Base-by-base conservation (phyloP, 2,329 filamentous ascomycete species). In the Botrytis deweyae region DNA sequence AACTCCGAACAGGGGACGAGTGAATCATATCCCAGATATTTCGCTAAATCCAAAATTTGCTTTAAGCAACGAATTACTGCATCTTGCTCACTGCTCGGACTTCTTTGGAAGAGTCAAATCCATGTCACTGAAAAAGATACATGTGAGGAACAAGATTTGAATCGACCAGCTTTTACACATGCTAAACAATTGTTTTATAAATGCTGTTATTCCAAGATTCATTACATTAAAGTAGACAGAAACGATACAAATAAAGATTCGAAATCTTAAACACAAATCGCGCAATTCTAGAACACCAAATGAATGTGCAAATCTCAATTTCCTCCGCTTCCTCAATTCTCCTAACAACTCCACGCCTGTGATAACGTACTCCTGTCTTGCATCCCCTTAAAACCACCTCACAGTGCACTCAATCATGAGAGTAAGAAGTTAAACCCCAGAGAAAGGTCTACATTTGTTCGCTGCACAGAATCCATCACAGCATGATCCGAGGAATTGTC, bases 391-490 rank as follows among this genome's bases (percentile, higher is more conserved):
- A 7, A 18, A 29, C 4, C 6, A 8, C 6, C 7, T 29, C 1
- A 29, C 0, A 29, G 0, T 29, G 6, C 52, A 16, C 14, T 14
- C 22, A 3, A 9, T 42, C 3, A 63, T 5, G 38, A n/a, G 12
- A n/a, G 25, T 16, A 6, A n/a, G 2, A 3, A 4, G 7, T 16
- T 69, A 69, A 55, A 69, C 14, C 4, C 49, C 49, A 65, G 36
- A 55, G 44, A 68, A 72, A 61, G 71, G 71, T 65, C 71, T 67
- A 40, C 71, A 72, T 16, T 72, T 72, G 59, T 72, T 61, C 6
- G 63, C 71, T 4, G 71, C 71, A 61, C 71, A 72, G 10, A 49
- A 72, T 22, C 71, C 71, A 61, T 72, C 71, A 33, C 71, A 72
- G 63, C 71, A 72, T 10, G 62, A 12, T 18, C 71, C 71, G 0